Evolutionary conservation across 1,284 basidiomycete species (phyloP), one percentile per base, ranked within the genome.

Genomic region (Tausonia pullulans): DNA sequence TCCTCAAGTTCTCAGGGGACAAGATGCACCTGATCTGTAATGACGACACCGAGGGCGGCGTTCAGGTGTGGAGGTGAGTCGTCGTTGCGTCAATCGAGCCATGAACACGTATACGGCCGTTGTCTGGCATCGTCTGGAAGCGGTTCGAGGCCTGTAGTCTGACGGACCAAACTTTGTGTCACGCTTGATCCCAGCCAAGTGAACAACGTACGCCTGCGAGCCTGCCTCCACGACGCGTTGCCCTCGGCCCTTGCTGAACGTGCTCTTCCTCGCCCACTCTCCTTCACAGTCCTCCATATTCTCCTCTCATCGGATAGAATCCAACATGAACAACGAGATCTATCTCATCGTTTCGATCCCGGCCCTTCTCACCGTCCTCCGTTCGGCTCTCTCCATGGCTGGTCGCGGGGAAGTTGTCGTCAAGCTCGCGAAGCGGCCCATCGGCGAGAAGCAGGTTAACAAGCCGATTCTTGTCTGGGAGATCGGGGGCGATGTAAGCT

Each of bases 61-160:
- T 91, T 6, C 89, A 93, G 74, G 88, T 93, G 58, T 94, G 91
- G 90, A 90, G 89, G 90, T 93, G 71, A 75, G 89, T 83, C 2
- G 49, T 11, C 11, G 49, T 51, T 51, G 11, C n/a, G 16, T 13
- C 43, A 27, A 48, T 52, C 27, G 27, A 27, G 27, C 27, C 27
- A 27, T 27, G 27, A 27, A 27, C 27, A 27, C 27, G 27, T 27
- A 27, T 27, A 27, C 27, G 27, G 27, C 27, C 27, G 27, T 27
- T 27, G 27, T 27, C 27, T 27, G 27, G 27, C 27, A 27, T 27
- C 27, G 27, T 27, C 27, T 27, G 27, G 27, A 27, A 27, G 27
- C 27, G 27, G 27, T 27, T 27, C 27, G 27, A 27, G 27, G 27
- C 27, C 27, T 27, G 27, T 27, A 27, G 27, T 27, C 27, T 27